Percentiles rank a stretch among this genome's conserved stretches.
Conservation (phyloP, 1,139 yeast genomes). For the Candida albicans region DNA sequence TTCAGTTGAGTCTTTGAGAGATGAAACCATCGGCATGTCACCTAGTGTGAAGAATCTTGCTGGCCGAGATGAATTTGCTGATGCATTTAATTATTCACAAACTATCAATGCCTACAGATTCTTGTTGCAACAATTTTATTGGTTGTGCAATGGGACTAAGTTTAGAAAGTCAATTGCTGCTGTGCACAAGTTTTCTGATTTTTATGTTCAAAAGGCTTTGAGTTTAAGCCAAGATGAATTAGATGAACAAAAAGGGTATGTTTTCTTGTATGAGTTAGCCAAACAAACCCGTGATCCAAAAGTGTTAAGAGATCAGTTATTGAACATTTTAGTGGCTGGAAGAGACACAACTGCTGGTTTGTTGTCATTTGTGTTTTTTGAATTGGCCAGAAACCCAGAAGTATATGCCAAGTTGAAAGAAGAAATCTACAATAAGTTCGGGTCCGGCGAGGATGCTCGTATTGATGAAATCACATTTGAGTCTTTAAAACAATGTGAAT, state of each 20-base stretch:
- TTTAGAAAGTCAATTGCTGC: conserved; percentile 27
- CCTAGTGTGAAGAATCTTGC: conserved; percentile 9
- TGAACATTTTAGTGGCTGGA: conserved; percentile 54
- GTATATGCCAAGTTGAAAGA: conserved; percentile 38
- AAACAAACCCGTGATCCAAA: conserved; percentile 50
- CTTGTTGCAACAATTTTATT: conserved; percentile 29
- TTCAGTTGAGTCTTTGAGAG: conserved; percentile 41
- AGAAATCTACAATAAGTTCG: conserved; percentile 31
- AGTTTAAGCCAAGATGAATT: conserved; percentile 31
- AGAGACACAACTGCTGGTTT: conserved; percentile 60
- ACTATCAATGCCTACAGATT: conserved; percentile 25
- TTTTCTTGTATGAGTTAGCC: conserved; percentile 50
- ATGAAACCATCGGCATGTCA: conserved; percentile 25
- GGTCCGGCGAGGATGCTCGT: conserved; percentile 26
- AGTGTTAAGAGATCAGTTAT: conserved; percentile 49
- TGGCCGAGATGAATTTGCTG: conserved; percentile 17
- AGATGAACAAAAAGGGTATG: conserved; percentile 42
- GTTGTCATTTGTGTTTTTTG: conserved; percentile 46
- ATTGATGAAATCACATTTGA: conserved; percentile 37
- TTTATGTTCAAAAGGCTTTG: conserved; percentile 33
- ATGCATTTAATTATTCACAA: conserved; percentile 35
- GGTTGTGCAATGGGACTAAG: conserved; percentile 27
- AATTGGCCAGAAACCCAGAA: conserved; percentile 44
- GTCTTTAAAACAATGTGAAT: conserved; percentile 48
- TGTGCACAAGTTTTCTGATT: conserved; percentile 38